Percentiles rank a stretch among this genome's conserved stretches.
phyloP scores from a whole-genome alignment of 2,329 filamentous ascomycete genomes.

The Leptographium wingfieldii region DNA sequence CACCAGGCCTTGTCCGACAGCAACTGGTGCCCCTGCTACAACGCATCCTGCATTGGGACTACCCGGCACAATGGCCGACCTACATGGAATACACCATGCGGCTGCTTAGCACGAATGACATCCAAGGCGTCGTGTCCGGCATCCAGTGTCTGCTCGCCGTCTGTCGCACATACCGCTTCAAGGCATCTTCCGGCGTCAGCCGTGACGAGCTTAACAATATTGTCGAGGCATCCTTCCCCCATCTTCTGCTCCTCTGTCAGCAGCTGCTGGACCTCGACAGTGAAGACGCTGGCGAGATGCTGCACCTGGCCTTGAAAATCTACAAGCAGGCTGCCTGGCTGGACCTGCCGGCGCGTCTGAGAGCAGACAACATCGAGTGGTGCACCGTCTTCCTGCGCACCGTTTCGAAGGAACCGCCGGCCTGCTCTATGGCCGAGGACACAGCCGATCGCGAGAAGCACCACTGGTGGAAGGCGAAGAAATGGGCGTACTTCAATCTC shows the following conservation, averaged over 20 bases:
- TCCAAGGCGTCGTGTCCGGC: slow-evolving; percentile 78
- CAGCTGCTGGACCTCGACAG: slow-evolving; percentile 83
- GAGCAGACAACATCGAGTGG: slow-evolving; percentile 83
- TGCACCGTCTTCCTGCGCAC: slow-evolving; percentile 89
- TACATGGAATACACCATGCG: slow-evolving; percentile 90
- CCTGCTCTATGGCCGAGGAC: slow-evolving; percentile 65
- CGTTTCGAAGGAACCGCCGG: slow-evolving; percentile 72
- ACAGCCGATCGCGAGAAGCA: slow-evolving; percentile 79
- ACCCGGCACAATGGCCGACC: slow-evolving; percentile 83
- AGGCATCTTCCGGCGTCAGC: slow-evolving; percentile 61
- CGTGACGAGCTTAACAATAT: slow-evolving; percentile 88
- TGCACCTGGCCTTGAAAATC: slow-evolving; percentile 86
- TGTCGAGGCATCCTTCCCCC: slow-evolving; percentile 79
- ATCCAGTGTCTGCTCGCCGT: slow-evolving; percentile 89
- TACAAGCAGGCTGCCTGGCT: slow-evolving; percentile 99
- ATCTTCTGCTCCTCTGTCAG: slow-evolving; percentile 75
- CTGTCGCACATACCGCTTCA: slow-evolving; percentile 92
- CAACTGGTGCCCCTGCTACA: slow-evolving; percentile 91
- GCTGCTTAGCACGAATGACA: slow-evolving; percentile 75
- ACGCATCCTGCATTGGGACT: slow-evolving; percentile 92
- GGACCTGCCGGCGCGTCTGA: slow-evolving; percentile 66
- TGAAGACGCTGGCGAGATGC: slow-evolving; percentile 90
- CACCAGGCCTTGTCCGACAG: slow-evolving; percentile 69
- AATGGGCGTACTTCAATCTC: slow-evolving; percentile 97
- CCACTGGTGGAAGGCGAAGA: slow-evolving; percentile 99